Evolutionary conservation across 2,329 filamentous ascomycete species (phyloP), one percentile per base, ranked within the genome.

Genomic region (Phaeosphaeriaceae sp.): DNA sequence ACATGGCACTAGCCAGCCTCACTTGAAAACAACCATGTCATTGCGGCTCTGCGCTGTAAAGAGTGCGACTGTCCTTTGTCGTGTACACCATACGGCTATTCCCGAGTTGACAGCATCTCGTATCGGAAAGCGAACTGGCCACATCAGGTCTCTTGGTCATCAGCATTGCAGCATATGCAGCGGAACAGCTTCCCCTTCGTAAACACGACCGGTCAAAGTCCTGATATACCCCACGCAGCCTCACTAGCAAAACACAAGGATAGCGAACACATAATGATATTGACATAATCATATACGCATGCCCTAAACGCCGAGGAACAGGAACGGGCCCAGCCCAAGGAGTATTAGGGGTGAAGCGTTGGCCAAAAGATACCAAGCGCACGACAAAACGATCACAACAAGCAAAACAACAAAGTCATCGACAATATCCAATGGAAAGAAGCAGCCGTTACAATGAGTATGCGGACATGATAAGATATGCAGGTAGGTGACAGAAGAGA

Each of bases 311-410:
- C 62, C 58, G 53, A 53, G 51, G 57, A 60, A 59, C 54, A 50
- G 63, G 55, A 61, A 48, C 47, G 68, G 65, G 58, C 64, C 67
- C 66, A 65, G 68, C 68, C 68, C 66, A 57, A 54, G 62, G 68
- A 71, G 60, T 59, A 70, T 71, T 71, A 71, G 60, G 60, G 65
- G 40, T 50, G 62, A 33, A 42, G 47, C 47, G 41, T 44, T 64
- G 58, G 64, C 62, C 58, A 62, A 63, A 64, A 64, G 61, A 66
- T 68, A 65, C 57, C 65, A 63, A 62, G 62, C 48, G 49, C 62
- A 24, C 41, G 47, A 56, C 53, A 56, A 56, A 58, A 51, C 48
- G n/a, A n/a, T 24, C 33, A 24, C 19, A 25, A 4, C 53, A 54
- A 42, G 44, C 54, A 54, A 53, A 60, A 51, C 24, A 44, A 45